These are phyloP conservation scores for Tubosaeta sp. DNA, from an alignment of 768 basidiomycete genomes.

Conservation along the genomic window DNA sequence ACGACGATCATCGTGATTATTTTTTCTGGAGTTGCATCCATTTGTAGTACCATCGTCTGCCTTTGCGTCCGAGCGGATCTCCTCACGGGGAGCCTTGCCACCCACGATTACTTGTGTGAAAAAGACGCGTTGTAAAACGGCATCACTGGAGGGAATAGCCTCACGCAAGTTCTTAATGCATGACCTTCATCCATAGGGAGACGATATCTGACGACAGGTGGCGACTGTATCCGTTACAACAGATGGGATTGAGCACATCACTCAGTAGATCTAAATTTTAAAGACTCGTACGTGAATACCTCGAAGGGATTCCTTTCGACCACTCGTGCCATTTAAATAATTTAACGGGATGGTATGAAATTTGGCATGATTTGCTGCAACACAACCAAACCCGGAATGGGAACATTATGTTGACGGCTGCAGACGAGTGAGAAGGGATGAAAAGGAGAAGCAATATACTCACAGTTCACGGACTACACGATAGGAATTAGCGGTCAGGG, in stretches of 20 bases:
- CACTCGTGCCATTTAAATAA: background rate
- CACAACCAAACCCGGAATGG: slow-evolving; percentile 28
- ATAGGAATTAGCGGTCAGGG: slow-evolving; percentile 4
- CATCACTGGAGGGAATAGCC: no score
- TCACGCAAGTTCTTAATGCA: no score
- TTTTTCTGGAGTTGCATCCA: background rate
- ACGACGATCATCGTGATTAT: background rate
- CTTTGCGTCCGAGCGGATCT: background rate
- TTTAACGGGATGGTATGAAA: slow-evolving; percentile 14
- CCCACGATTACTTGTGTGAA: no score
- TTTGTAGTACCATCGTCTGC: background rate
- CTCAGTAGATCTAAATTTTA: no score
- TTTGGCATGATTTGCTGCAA: slow-evolving; percentile 19
- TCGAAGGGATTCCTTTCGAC: background rate
- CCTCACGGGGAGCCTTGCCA: no score
- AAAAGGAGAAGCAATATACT: slow-evolving; percentile 11
- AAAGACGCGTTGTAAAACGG: no score
- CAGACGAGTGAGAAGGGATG: background rate
- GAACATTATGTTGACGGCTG: slow-evolving; percentile 26
- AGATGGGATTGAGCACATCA: background rate
- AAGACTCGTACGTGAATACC: background rate
- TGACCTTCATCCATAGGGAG: no score
- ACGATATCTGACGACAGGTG: no score
- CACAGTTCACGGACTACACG: slow-evolving; percentile 58
- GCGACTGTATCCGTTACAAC: no score